Base-by-base conservation (phyloP, 257 asterid genomes). In the Petunia secreta region DNA sequence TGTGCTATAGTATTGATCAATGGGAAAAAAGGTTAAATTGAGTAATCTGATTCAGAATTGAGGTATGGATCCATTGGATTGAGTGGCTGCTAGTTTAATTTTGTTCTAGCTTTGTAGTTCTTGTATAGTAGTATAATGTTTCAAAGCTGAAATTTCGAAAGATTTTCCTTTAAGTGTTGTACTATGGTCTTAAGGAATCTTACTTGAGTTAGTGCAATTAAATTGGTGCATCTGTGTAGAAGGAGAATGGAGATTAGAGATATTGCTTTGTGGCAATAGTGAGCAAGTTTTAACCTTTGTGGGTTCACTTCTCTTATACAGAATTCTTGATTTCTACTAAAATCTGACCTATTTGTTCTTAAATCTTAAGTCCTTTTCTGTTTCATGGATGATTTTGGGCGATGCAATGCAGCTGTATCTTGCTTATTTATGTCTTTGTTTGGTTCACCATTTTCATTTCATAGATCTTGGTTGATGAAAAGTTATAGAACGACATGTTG, bases 41-140 rank as follows among this genome's bases (percentile, higher is more conserved):
- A 48, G 55, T n/a, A 34, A 5, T 71, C 77, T 46, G 77, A 48
- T 48, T 34, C 44, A 46, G 77, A 71, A 46, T 44, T 71, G 77
- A 48, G 43, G 48, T 71, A 44, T 71, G 34, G 58, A 71, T 71
- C 77, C 58, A 13, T 48, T 71, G 60, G 60, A 71, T 71, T 71
- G 48, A 15, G 1, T 48, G 6, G 60, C 34, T 25, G 77, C 43
- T 48, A 11, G 25, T 71, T 3, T 25, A 34, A 48, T 48, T 48
- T 71, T 48, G 41, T 46, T 9, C 43, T 71, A 25, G 44, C 46
- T 48, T 48, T 71, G 46, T 41, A 60, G 48, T 48, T 48, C 34
- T 25, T 71, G 41, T 25, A 71, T 46, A 71, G 10, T 71, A 43
- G 11, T 71, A 7, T 48, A 46, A 43, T 69, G 50, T 71, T 36